Percentiles rank a stretch among this genome's conserved stretches.
Conservation (phyloP, 2,329 filamentous ascomycete genomes). For the Penicillium sp. region DNA sequence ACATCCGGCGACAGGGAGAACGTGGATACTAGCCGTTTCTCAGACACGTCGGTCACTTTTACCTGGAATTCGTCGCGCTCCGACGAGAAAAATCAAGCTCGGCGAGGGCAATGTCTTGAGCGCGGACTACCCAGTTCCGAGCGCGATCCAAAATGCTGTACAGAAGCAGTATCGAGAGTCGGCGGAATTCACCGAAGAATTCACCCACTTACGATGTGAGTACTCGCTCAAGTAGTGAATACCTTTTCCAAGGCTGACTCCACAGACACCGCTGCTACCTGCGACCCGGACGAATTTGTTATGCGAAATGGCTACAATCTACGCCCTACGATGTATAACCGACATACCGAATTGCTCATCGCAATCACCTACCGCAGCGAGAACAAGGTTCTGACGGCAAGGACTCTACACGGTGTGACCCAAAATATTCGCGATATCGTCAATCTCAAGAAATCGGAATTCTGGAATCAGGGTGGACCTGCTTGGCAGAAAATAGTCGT, state of each 20-base stretch:
- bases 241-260: background rate
- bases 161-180: constrained; percentile 2
- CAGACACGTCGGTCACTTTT: background rate
- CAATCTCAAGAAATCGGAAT: constrained; percentile 4
- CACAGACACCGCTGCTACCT: background rate
- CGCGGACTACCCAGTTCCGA: constrained; percentile 1
- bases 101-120: background rate
- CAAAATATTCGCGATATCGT: constrained; percentile 4
- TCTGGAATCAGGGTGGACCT: constrained; percentile 3
- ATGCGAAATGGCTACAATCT: constrained; percentile 4
- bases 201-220: constrained; percentile 5
- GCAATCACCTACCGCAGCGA: constrained; percentile 1
- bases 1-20: background rate
- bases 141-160: constrained; percentile 1
- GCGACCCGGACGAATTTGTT: constrained; percentile 4
- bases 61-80: background rate
- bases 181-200: constrained; percentile 1
- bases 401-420: constrained; percentile 2
- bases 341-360: constrained; percentile 3
- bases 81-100: constrained; percentile 2
- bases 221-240: background rate
- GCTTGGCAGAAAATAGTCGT: constrained; percentile 3
- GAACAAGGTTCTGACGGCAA: background rate
- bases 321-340: constrained; percentile 1
- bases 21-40: background rate